Evolutionary conservation across 306 rosid genomes (phyloP).

Genomic region (Gleditsia sinensis): DNA sequence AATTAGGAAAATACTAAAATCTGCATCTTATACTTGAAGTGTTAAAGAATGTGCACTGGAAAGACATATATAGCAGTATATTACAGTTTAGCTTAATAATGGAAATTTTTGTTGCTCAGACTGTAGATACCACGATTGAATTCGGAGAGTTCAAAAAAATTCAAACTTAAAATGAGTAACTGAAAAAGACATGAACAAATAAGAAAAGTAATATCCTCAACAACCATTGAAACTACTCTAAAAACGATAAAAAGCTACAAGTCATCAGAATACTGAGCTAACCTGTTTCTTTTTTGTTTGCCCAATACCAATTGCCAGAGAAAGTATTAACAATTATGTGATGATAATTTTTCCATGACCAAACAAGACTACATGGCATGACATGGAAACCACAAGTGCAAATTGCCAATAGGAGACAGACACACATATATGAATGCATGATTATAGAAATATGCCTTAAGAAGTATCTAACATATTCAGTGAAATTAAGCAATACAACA

Average conservation of each 20-base stretch:
- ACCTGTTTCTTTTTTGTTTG: slow-evolving; percentile 12
- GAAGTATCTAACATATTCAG: slow-evolving; percentile 18
- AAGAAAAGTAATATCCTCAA: slow-evolving; percentile 28
- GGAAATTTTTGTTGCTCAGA: slow-evolving; percentile 12
- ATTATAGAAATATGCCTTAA: neutral
- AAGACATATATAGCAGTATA: neutral
- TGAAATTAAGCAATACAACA: neutral
- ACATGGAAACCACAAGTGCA: neutral
- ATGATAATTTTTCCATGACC: slow-evolving; percentile 11
- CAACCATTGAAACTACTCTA: neutral
- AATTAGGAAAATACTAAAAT: slow-evolving; percentile 25
- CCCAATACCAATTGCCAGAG: slow-evolving; percentile 16
- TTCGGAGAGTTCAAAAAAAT: slow-evolving; percentile 4
- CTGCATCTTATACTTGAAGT: slow-evolving; percentile 17
- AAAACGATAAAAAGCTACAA: no score
- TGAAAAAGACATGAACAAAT: slow-evolving; percentile 6
- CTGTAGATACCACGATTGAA: slow-evolving; percentile 3
- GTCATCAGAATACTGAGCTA: no score
- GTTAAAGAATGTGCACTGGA: slow-evolving; percentile 14
- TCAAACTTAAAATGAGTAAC: slow-evolving; percentile 14
- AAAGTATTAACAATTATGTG: slow-evolving; percentile 8
- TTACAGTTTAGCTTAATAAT: slow-evolving; percentile 20
- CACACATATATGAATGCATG: neutral
- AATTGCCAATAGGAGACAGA: neutral
- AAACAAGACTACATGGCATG: slow-evolving; percentile 9